A percentile compares a stretch with the other conserved stretches of the same genome.
Evolutionary conservation across 2,329 filamentous ascomycete species (phyloP).

Genomic region (Cordyceps farinosa): DNA sequence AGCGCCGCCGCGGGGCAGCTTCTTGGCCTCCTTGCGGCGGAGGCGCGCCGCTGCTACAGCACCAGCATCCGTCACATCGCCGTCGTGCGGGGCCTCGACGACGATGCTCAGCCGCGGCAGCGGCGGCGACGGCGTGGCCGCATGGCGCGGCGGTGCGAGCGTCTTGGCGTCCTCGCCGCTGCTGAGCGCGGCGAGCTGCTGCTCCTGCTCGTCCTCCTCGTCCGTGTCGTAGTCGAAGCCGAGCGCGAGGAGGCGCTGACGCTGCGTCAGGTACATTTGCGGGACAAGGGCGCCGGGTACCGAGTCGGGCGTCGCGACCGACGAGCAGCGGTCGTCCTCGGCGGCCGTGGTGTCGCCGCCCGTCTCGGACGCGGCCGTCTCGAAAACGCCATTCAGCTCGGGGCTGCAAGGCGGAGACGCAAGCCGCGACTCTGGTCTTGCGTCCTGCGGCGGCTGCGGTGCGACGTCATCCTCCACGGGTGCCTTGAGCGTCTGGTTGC

Average conservation of each 20-base stretch:
- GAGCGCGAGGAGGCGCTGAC: conserved; percentile 14
- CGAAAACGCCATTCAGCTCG: neutral
- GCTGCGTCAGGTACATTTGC: conserved; percentile 12
- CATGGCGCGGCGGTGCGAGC: neutral
- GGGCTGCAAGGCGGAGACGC: too few species aligned
- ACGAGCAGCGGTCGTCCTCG: neutral
- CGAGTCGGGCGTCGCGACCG: neutral
- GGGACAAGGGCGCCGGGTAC: neutral
- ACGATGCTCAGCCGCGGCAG: conserved; percentile 4
- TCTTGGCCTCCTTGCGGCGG: conserved; percentile 22
- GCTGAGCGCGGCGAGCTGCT: neutral
- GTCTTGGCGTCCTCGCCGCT: neutral
- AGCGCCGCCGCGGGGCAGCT: conserved; percentile 14
- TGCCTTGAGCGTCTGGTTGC: neutral
- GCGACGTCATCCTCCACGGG: neutral
- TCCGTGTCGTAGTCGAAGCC: conserved; percentile 19
- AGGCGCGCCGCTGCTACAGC: neutral
- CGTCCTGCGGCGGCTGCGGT: too few species aligned
- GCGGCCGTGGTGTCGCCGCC: neutral
- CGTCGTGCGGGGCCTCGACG: neutral
- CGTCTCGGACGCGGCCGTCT: neutral
- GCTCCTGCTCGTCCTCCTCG: conserved; percentile 5
- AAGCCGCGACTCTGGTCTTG: too few species aligned
- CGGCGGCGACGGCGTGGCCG: too few species aligned
- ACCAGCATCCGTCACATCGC: neutral